Percentiles rank a stretch among this genome's conserved stretches.
These are phyloP conservation scores for Aspergillus terreus DNA, from an alignment of 2,329 filamentous ascomycete genomes.

Conservation along the genomic window DNA sequence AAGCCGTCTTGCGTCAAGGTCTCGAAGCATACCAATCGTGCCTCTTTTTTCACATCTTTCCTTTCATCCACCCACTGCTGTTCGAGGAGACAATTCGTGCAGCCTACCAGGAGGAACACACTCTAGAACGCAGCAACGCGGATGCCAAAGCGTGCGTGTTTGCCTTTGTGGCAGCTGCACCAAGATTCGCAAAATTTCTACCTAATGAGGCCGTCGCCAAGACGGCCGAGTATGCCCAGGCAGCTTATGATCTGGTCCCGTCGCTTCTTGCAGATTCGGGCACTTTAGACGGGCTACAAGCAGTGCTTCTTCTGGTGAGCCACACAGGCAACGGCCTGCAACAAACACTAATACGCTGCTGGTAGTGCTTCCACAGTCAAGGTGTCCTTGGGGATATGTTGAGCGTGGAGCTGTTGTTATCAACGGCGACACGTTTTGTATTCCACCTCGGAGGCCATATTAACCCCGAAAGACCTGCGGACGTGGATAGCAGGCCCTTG, in stretches of 20 bases:
- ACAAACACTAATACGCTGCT: not conserved
- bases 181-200: not conserved
- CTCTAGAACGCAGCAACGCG: not conserved
- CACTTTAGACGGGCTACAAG: slow-evolving; percentile 10
- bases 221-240: slow-evolving; percentile 1
- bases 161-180: slow-evolving; percentile 6
- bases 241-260: slow-evolving; percentile 1
- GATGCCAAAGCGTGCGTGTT: slow-evolving; percentile 9
- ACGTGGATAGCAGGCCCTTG: not conserved
- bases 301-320: slow-evolving; percentile 9
- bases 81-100: slow-evolving; percentile 10
- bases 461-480: not conserved
- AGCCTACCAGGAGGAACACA: slow-evolving; percentile 4
- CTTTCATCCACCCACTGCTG: not conserved
- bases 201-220: not conserved
- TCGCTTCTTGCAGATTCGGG: not conserved
- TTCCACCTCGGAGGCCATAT: slow-evolving; percentile 11
- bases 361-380: slow-evolving; percentile 1
- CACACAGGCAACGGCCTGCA: not conserved
- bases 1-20: not conserved
- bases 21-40: not conserved
- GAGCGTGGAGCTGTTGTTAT: not conserved
- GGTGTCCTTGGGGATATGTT: slow-evolving; percentile 1
- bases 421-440: slow-evolving; percentile 6
- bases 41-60: slow-evolving; percentile 1